Evolutionary conservation across 164 flowering plant species (phyloP).

Genomic region (Vitis amurensis): DNA sequence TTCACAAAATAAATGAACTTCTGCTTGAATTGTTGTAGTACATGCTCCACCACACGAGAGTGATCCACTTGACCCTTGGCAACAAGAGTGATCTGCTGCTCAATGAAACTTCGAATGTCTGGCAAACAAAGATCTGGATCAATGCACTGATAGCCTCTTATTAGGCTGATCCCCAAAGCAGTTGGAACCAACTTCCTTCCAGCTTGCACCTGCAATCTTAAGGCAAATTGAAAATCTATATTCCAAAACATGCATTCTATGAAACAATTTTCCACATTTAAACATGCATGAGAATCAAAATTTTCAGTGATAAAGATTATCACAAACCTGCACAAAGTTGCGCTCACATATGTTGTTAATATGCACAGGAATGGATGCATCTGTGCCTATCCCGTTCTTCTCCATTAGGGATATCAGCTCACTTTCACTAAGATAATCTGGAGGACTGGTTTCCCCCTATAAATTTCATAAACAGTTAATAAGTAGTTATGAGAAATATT

Average conservation of each 20-base stretch:
- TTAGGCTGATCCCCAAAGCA: constrained; percentile 71
- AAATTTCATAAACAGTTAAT: constrained; percentile 1
- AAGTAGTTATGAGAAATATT: not conserved
- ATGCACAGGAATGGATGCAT: constrained; percentile 96
- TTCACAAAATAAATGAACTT: constrained; percentile 80
- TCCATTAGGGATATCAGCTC: constrained; percentile 97
- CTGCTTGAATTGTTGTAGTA: constrained; percentile 67
- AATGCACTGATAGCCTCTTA: constrained; percentile 89
- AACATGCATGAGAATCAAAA: not conserved
- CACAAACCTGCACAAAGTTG: constrained; percentile 84
- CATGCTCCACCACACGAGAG: constrained; percentile 74
- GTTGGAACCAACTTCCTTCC: constrained; percentile 94
- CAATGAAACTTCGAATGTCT: constrained; percentile 94
- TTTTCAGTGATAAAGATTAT: not conserved
- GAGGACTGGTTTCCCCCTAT: constrained; percentile 82
- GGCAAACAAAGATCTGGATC: constrained; percentile 98
- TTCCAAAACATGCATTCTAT: not conserved
- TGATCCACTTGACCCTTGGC: constrained; percentile 93
- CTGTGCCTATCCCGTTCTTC: constrained; percentile 95
- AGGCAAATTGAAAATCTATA: not conserved
- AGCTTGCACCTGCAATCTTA: constrained; percentile 69
- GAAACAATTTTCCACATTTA: not conserved
- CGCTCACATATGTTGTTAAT: constrained; percentile 97
- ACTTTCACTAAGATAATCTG: constrained; percentile 94
- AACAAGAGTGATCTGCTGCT: constrained; percentile 90